Evolutionary conservation across 495 filamentous ascomycete species (phyloP).

Genomic region (Aspergillus haitiensis): DNA sequence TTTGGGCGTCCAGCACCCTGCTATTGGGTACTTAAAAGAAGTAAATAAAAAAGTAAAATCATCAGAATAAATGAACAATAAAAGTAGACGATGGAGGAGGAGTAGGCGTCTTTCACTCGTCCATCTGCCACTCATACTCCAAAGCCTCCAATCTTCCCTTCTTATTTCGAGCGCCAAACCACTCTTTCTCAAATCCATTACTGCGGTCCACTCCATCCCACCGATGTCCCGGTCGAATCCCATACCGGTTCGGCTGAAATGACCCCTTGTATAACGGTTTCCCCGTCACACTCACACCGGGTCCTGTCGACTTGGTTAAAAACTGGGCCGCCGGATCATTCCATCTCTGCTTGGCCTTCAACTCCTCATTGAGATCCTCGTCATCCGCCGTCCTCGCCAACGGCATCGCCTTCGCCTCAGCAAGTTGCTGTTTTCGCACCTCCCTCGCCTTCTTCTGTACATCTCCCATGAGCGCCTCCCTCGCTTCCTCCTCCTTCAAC

Average conservation of each 20-base stretch:
- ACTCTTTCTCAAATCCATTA: constrained; percentile 93
- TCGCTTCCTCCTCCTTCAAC: constrained; percentile 57
- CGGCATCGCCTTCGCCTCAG: constrained; percentile 77
- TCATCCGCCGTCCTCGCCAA: constrained; percentile 81
- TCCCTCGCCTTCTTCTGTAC: constrained; percentile 67
- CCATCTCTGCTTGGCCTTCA: constrained; percentile 76
- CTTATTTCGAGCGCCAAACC: constrained; percentile 83
- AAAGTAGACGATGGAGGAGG: not conserved
- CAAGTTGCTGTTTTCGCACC: constrained; percentile 58
- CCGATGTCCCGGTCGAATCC: constrained; percentile 83
- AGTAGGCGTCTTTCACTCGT: constrained; percentile 53
- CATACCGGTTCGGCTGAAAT: constrained; percentile 88
- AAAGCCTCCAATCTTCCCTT: constrained; percentile 70
- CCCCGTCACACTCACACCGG: constrained; percentile 52
- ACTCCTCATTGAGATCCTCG: constrained; percentile 75
- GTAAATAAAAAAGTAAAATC: not conserved
- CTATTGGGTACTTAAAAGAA: not conserved
- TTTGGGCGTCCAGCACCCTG: not conserved
- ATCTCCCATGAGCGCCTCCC: constrained; percentile 74
- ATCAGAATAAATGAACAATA: constrained; percentile 11
- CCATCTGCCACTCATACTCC: constrained; percentile 95
- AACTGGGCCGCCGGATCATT: constrained; percentile 91
- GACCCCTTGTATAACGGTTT: constrained; percentile 77
- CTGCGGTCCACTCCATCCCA: constrained; percentile 98
- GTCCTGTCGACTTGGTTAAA: constrained; percentile 54